A percentile compares a stretch with the other conserved stretches of the same genome.
Evolutionary conservation across 176 grass and related monocot species (phyloP).

Genomic region (Oropetium thomaeum): DNA sequence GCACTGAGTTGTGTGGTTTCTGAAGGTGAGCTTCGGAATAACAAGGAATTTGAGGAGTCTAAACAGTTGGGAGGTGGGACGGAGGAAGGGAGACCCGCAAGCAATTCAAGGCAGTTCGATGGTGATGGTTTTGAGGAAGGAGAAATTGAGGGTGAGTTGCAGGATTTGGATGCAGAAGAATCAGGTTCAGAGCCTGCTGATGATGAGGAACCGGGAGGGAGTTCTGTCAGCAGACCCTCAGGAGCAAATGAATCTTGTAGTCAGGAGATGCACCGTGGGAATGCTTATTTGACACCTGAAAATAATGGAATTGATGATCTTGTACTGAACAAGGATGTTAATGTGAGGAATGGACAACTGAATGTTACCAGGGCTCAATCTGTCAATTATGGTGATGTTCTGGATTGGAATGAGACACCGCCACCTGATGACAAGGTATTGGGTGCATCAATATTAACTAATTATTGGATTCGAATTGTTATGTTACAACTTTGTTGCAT

Average conservation of each 20-base stretch:
- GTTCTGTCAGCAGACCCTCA: conserved; percentile 16
- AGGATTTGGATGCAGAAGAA: conserved; percentile 41
- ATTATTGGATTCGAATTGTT: not conserved
- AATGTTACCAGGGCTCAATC: conserved; percentile 9
- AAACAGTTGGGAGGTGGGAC: conserved; percentile 18
- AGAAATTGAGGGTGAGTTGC: conserved; percentile 75
- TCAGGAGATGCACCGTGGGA: not conserved
- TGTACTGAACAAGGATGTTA: conserved; percentile 8
- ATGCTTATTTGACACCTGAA: conserved; percentile 16
- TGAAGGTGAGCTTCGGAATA: conserved; percentile 17
- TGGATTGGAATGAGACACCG: conserved; percentile 42
- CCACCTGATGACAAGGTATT: conserved; percentile 33
- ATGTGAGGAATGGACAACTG: conserved; percentile 3
- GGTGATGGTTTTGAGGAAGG: conserved; percentile 69
- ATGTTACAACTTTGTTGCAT: conserved; percentile 1
- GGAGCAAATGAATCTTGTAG: conserved; percentile 28
- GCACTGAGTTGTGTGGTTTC: not conserved
- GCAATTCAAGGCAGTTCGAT: not conserved
- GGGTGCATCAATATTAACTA: not conserved
- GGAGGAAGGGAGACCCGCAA: conserved; percentile 1
- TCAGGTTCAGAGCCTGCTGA: conserved; percentile 28
- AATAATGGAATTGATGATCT: conserved; percentile 20
- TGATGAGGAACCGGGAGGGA: conserved; percentile 38
- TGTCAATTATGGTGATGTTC: conserved; percentile 45
- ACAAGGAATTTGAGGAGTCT: conserved; percentile 19